Conservation (phyloP, 805 yeast genomes). For the Starmerella bombi region DNA sequence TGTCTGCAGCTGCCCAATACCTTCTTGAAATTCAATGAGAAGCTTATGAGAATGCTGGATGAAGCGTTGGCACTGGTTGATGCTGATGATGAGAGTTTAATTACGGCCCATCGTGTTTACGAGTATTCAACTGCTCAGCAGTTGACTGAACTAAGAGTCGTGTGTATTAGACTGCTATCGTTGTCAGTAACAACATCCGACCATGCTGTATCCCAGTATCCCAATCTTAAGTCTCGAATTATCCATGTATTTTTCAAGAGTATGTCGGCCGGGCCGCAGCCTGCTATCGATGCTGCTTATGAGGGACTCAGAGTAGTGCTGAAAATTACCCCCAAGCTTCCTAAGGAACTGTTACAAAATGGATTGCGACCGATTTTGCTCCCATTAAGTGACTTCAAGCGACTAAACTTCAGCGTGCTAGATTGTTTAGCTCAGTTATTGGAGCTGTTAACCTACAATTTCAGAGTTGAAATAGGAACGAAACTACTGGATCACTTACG, state of each 20-base stretch:
- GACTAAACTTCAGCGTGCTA: constrained; percentile 73
- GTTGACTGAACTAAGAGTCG: constrained; percentile 72
- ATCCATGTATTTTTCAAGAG: constrained; percentile 92
- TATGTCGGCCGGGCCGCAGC: constrained; percentile 55
- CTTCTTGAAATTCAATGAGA: constrained; percentile 77
- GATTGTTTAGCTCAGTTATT: constrained; percentile 81
- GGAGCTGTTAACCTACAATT: constrained; percentile 78
- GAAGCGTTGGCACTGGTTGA: constrained; percentile 92
- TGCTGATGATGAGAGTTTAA: constrained; percentile 92
- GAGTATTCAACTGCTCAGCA: constrained; percentile 86
- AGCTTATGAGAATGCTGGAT: constrained; percentile 64
- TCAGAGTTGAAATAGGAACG: constrained; percentile 92
- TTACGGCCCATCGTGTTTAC: constrained; percentile 70
- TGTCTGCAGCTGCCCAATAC: constrained; percentile 71
- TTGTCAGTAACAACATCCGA: constrained; percentile 68
- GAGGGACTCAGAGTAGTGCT: constrained; percentile 72
- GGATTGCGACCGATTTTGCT: constrained; percentile 91
- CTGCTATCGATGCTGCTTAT: constrained; percentile 87
- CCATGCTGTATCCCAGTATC: constrained; percentile 52
- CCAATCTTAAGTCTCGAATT: constrained; percentile 59
- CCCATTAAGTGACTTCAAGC: constrained; percentile 87
- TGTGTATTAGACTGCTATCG: constrained; percentile 72
- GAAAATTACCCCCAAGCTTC: constrained; percentile 66
- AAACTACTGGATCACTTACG: constrained; percentile 82
- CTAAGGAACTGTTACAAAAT: constrained; percentile 87